phyloP scores from a whole-genome alignment of 2,329 filamentous ascomycete species.

The Sarocladiaceae sp. region DNA sequence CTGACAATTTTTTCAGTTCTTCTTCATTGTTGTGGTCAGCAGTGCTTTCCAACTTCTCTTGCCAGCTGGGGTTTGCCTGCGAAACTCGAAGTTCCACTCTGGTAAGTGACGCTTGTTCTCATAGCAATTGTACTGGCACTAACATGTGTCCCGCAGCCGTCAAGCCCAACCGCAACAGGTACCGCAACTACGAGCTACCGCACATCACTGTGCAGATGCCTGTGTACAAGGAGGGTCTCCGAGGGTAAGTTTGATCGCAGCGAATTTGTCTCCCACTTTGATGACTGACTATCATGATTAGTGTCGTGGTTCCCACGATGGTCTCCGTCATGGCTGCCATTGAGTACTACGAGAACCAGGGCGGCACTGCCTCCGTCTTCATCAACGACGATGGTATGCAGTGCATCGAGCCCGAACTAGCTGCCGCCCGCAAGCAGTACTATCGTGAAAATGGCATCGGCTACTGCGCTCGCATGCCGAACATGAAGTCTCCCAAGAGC shows the following conservation, averaged over 20 bases:
- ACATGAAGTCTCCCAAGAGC: slow-evolving; percentile 36
- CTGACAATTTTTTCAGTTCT: slow-evolving; percentile 14
- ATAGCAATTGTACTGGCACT: not conserved
- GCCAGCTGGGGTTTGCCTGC: slow-evolving; percentile 19
- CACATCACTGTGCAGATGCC: slow-evolving; percentile 42
- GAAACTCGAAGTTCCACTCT: slow-evolving; percentile 21
- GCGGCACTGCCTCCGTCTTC: slow-evolving; percentile 47
- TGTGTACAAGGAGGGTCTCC: slow-evolving; percentile 34
- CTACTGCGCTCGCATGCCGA: slow-evolving; percentile 41
- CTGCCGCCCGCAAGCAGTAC: slow-evolving; percentile 37
- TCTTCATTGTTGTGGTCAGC: slow-evolving; percentile 22
- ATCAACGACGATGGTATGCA: slow-evolving; percentile 62
- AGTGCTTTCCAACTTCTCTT: slow-evolving; percentile 20
- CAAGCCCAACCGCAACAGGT: slow-evolving; percentile 21
- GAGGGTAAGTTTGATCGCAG: not conserved
- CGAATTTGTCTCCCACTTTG: not conserved
- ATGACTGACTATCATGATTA: not conserved
- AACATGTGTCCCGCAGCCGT: slow-evolving; percentile 13
- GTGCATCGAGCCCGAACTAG: slow-evolving; percentile 36
- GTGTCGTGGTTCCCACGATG: slow-evolving; percentile 33
- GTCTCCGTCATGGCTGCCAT: slow-evolving; percentile 44
- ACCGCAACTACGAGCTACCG: slow-evolving; percentile 31
- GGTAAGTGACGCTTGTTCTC: not conserved
- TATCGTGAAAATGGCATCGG: slow-evolving; percentile 46
- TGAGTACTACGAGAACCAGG: slow-evolving; percentile 43